Evolutionary conservation across 2,329 filamentous ascomycete species (phyloP).

Genomic region (Venturia aucupariae): DNA sequence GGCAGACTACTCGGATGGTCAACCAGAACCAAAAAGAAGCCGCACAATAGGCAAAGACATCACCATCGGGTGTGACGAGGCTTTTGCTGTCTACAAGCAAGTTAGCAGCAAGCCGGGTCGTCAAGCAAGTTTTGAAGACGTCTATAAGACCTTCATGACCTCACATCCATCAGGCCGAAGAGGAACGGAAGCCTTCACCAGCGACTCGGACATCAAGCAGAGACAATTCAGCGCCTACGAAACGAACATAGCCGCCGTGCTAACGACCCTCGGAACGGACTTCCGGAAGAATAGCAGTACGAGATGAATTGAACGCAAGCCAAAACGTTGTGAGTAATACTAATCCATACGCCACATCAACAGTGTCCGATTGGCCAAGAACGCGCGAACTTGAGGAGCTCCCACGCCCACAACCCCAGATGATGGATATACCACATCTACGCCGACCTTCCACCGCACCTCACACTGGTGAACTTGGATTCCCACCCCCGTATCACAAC

Average conservation of each 20-base stretch:
- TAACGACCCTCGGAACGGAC: constrained; percentile 7
- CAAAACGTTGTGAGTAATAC: neutral
- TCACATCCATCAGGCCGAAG: neutral
- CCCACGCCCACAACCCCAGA: neutral
- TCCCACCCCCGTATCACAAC: neutral
- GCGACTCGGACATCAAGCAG: constrained; percentile 1
- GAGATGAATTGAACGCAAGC: neutral
- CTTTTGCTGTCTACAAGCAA: constrained; percentile 12
- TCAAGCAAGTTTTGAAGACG: constrained; percentile 9
- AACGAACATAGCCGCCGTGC: constrained; percentile 11
- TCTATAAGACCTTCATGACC: constrained; percentile 3
- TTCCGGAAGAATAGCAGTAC: constrained; percentile 4
- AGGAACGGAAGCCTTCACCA: constrained; percentile 2
- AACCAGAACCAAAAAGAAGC: constrained; percentile 7
- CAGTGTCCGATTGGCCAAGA: neutral
- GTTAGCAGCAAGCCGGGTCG: neutral
- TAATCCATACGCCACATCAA: neutral
- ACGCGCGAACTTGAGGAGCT: neutral
- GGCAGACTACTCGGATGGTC: neutral
- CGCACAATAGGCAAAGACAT: neutral
- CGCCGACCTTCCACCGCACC: neutral
- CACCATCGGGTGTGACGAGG: constrained; percentile 5
- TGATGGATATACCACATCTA: neutral
- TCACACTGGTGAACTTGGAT: neutral
- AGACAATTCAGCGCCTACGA: constrained; percentile 14